These are phyloP conservation scores for Aspergillus egyptiacus DNA, from an alignment of 495 filamentous ascomycete genomes.

Conservation along the genomic window DNA sequence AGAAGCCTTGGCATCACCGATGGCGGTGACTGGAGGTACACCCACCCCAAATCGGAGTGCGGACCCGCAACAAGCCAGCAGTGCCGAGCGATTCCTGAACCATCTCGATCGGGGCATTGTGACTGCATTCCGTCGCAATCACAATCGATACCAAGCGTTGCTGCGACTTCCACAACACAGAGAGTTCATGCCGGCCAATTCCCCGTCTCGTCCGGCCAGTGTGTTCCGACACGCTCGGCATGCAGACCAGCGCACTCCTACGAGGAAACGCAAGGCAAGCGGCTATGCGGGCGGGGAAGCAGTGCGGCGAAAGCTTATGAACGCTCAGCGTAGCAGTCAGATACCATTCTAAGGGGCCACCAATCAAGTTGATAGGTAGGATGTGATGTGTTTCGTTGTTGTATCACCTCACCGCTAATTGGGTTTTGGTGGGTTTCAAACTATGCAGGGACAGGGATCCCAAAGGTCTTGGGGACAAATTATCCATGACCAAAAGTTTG, in stretches of 20 bases:
- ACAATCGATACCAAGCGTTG: constrained; percentile 64
- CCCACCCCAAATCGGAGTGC: constrained; percentile 48
- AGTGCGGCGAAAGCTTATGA: constrained; percentile 45
- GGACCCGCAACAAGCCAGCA: constrained; percentile 43
- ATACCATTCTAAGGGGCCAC: constrained; percentile 30
- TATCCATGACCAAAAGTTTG: constrained; percentile 17
- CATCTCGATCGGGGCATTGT: constrained; percentile 67
- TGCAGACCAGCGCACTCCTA: constrained; percentile 39
- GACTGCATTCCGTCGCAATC: constrained; percentile 73
- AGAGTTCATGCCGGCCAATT: constrained; percentile 47
- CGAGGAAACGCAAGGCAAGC: constrained; percentile 39
- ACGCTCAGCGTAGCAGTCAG: constrained; percentile 38
- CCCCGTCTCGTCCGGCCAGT: constrained; percentile 39
- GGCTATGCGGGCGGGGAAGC: constrained; percentile 37
- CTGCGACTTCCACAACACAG: constrained; percentile 54
- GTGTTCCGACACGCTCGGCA: constrained; percentile 44
- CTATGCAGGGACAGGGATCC: not conserved
- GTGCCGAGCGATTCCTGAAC: constrained; percentile 53
- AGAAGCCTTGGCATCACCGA: constrained; percentile 33
- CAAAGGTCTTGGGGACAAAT: not conserved
- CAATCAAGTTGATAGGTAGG: too few species aligned
- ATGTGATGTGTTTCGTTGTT: not conserved
- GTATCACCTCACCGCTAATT: not conserved
- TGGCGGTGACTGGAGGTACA: constrained; percentile 31
- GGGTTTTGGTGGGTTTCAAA: constrained; percentile 1